Evolutionary conservation across 2,329 filamentous ascomycete genomes (phyloP).

Genomic region (Sporothrix dimorphospora): DNA sequence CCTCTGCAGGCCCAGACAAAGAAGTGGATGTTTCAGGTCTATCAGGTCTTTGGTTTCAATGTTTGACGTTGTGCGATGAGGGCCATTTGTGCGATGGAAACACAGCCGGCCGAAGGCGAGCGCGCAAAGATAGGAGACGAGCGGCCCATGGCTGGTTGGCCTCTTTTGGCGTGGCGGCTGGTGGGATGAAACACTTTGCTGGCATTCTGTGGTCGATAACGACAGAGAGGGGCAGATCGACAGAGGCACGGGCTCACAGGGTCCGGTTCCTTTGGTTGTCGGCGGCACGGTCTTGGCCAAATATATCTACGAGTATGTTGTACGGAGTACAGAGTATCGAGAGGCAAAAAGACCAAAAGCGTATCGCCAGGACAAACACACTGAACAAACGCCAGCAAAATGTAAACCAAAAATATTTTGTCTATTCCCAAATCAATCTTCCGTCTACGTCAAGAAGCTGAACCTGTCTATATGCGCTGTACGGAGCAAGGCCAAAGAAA

Average conservation of each 20-base stretch:
- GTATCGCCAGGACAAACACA: not conserved
- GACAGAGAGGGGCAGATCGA: not conserved
- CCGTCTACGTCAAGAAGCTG: constrained; percentile 11
- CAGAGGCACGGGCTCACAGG: not conserved
- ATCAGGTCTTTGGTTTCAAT: not conserved
- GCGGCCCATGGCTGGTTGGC: not conserved
- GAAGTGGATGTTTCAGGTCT: not conserved
- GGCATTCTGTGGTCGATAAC: not conserved
- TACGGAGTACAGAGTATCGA: not conserved
- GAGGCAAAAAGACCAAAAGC: not conserved
- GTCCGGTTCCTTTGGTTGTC: not conserved
- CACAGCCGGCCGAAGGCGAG: not conserved
- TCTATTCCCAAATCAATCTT: constrained; percentile 23
- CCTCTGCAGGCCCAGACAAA: not conserved
- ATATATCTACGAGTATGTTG: not conserved
- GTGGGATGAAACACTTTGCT: constrained; percentile 4
- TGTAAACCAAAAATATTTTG: constrained; percentile 13
- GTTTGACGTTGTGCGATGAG: not conserved
- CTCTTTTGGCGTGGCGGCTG: not conserved
- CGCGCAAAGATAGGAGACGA: not conserved
- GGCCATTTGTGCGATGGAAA: not conserved
- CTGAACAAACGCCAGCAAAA: not conserved
- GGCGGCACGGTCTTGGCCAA: constrained; percentile 4
- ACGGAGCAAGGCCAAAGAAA: not conserved
- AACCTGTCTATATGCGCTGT: constrained; percentile 14